A percentile compares a stretch with the other conserved stretches of the same genome.
Conservation (phyloP, 1,284 basidiomycete species). For the Amylostereum areolatum region DNA sequence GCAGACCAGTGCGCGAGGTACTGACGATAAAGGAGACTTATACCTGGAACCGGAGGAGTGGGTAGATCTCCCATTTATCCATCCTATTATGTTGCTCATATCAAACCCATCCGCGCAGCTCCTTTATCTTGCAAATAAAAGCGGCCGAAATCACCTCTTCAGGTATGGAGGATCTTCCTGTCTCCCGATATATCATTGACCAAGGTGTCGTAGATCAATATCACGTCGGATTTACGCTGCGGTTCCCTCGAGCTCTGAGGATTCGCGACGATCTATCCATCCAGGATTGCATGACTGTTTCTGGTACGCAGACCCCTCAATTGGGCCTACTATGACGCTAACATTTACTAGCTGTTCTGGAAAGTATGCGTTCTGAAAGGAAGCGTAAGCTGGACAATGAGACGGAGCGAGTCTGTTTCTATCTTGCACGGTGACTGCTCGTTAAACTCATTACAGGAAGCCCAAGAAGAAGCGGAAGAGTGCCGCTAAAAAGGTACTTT, state of each 20-base stretch:
- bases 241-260: conserved; percentile 79
- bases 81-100: conserved; percentile 1
- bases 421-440: too few species aligned
- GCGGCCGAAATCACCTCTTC: conserved; percentile 80
- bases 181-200: not conserved
- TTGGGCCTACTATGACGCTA: conserved; percentile 6
- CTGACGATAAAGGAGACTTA: conserved; percentile 77
- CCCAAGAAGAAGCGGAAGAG: conserved; percentile 63
- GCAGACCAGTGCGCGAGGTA: conserved; percentile 46
- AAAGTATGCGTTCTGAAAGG: conserved; percentile 51
- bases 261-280: conserved; percentile 72
- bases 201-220: conserved; percentile 54
- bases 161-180: conserved; percentile 34
- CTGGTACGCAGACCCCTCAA: conserved; percentile 34
- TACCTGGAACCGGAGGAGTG: conserved; percentile 80
- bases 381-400: conserved; percentile 69
- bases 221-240: conserved; percentile 72
- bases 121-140: conserved; percentile 86
- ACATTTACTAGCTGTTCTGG: conserved; percentile 38
- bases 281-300: conserved; percentile 64
- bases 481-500: conserved; percentile 44
- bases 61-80: conserved; percentile 12
- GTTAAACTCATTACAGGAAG: conserved; percentile 27
- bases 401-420: conserved; percentile 32
- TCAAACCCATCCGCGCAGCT: conserved; percentile 36